Base-by-base conservation (phyloP, 768 basidiomycete genomes). In the Lanmaoa rubissima region DNA sequence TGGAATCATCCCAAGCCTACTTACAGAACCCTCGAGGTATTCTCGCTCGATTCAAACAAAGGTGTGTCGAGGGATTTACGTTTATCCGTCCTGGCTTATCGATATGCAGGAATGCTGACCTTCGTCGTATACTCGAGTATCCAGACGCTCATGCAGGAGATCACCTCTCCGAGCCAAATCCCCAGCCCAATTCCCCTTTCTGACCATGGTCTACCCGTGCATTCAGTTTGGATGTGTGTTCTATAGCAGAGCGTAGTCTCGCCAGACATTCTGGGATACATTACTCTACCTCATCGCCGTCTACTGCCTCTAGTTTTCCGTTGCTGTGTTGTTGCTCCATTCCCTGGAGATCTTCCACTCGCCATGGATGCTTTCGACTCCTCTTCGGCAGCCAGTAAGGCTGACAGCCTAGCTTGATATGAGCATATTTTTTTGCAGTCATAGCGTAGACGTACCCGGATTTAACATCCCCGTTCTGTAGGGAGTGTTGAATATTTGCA, bases 11-110 rank as follows among this genome's bases (percentile, higher is more conserved):
- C 5, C 72, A 72, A 16, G 45, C 62, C 6, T 47, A 52, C 49
- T 36, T 67, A 16, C 72, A 70, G 51, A 77, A 82, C 28, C 81
- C 84, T 14, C 78, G 78, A 24, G 70, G 75, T 10, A 73, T 81
- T 26, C 72, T 91, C 12, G 69, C 81, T 2, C 84, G 82, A 62
- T 91, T 86, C 69, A 90, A 85, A 68, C 81, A 86, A 58, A 82
- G 87, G 90, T 86, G 58, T 26, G 70, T 28, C 13, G 14, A 39
- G 10, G 24, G 14, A 3, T 19, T 28, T 26, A 12, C 28, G 11
- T 36, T 31, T 28, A n/a, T 42, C 21, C 34, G 59, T 63, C 53
- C 48, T 34, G 39, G 35, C 43, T 61, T 57, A 66, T 38, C 38
- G 38, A 38, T 26, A 40, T 24, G 31, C 63, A 86, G 84, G 64